phyloP scores from a whole-genome alignment of 148 eudicot genomes.

The Spergularia bocconei region DNA sequence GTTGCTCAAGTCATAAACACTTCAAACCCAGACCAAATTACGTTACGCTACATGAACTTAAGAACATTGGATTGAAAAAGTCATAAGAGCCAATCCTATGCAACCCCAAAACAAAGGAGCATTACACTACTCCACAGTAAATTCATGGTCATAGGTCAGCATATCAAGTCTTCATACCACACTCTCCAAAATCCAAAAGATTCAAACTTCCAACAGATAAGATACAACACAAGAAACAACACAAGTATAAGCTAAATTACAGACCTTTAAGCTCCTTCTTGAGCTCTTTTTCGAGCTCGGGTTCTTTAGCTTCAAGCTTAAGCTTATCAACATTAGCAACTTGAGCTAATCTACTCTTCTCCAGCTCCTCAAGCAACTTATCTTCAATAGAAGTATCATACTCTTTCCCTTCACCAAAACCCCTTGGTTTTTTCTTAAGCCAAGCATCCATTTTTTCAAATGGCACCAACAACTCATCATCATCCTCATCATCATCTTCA shows the following conservation, averaged over 20 bases:
- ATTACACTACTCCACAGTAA: too few relatives aligned
- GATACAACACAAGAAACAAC: background rate
- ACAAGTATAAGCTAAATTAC: background rate
- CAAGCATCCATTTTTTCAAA: constrained; percentile 50
- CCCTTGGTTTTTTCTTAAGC: constrained; percentile 62
- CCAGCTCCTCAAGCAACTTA: constrained; percentile 68
- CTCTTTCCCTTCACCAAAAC: constrained; percentile 86
- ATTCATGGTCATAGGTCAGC: background rate
- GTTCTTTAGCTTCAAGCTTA: constrained; percentile 37
- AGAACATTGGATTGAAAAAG: background rate
- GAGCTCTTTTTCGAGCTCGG: constrained; percentile 34
- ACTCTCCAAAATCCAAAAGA: background rate
- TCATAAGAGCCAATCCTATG: background rate
- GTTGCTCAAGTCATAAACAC: background rate
- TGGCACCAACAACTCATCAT: constrained; percentile 50
- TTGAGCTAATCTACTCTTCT: constrained; percentile 68
- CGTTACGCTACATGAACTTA: background rate
- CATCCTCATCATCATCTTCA: constrained; percentile 36
- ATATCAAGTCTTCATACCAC: background rate
- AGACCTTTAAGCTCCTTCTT: constrained; percentile 28
- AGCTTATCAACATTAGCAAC: constrained; percentile 65
- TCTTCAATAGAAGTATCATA: constrained; percentile 89
- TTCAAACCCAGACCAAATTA: background rate
- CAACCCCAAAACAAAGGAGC: too few relatives aligned
- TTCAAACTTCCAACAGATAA: background rate